A percentile compares a stretch with the other conserved stretches of the same genome.
phyloP scores from a whole-genome alignment of 192 early-diverging fungal genomes.

The Coemansia sp. region DNA sequence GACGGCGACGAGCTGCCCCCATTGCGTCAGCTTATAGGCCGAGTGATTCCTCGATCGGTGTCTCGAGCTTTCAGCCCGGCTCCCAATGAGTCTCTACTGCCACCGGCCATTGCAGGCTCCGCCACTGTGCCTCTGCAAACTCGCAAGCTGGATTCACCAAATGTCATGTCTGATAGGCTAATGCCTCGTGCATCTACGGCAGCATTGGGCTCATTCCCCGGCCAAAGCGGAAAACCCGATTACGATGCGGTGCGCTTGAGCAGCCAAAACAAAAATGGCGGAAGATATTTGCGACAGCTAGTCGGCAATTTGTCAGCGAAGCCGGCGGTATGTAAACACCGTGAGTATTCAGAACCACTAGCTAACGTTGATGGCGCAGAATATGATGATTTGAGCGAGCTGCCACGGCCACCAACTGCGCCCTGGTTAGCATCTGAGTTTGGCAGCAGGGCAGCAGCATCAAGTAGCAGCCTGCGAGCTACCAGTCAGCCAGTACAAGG shows the following conservation, averaged over 20 bases:
- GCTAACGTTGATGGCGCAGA: too few relatives aligned
- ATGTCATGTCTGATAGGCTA: not conserved
- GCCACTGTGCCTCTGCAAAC: conserved; percentile 6
- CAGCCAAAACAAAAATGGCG: not conserved
- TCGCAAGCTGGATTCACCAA: not conserved
- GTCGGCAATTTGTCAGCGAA: not conserved
- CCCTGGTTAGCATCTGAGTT: conserved; percentile 20
- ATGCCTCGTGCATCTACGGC: not conserved
- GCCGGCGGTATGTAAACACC: not conserved
- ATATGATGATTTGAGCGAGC: not conserved
- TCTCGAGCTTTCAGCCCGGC: conserved; percentile 24
- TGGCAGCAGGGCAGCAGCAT: not conserved
- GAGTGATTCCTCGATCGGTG: conserved; percentile 30
- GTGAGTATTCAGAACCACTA: not conserved
- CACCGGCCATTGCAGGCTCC: not conserved
- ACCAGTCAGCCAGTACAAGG: conserved; percentile 17
- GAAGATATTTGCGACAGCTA: not conserved
- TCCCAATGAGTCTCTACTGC: not conserved
- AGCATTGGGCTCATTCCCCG: not conserved
- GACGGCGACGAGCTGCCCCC: conserved; percentile 36
- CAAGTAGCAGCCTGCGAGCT: not conserved
- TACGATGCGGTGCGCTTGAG: not conserved
- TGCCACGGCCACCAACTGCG: conserved; percentile 25
- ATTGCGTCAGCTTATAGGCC: conserved; percentile 29
- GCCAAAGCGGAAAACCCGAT: too few relatives aligned